phyloP scores from a whole-genome alignment of 2,329 filamentous ascomycete species.

The Monosporascus cannonballus region DNA sequence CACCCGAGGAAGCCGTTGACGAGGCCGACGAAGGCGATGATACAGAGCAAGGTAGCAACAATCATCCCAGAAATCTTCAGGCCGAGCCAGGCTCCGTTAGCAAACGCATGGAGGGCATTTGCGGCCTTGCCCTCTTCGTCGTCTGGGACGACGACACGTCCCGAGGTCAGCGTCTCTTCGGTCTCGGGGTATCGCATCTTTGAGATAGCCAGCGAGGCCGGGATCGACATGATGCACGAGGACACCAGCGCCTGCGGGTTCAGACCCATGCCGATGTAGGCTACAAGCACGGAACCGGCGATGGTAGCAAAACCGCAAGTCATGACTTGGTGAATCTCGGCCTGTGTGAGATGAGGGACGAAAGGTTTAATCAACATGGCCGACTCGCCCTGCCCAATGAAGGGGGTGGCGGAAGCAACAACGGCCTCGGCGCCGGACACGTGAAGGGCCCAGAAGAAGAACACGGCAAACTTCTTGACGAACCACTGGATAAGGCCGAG shows the following conservation, averaged over 20 bases:
- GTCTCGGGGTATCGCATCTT: conserved; percentile 87
- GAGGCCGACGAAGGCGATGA: conserved; percentile 63
- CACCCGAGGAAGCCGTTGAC: conserved; percentile 64
- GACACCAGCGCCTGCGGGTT: conserved; percentile 82
- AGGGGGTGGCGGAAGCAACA: conserved; percentile 85
- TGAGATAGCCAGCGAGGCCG: conserved; percentile 80
- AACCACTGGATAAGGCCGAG: conserved; percentile 82
- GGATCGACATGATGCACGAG: conserved; percentile 93
- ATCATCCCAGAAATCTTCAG: conserved; percentile 74
- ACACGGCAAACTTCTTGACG: conserved; percentile 76
- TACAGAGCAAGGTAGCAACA: conserved; percentile 62
- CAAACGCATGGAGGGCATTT: conserved; percentile 73
- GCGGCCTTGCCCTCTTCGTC: conserved; percentile 69
- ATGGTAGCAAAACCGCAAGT: conserved; percentile 90
- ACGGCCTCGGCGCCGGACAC: conserved; percentile 92
- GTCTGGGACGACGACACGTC: conserved; percentile 73
- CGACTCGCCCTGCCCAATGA: conserved; percentile 91
- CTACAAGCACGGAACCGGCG: conserved; percentile 78
- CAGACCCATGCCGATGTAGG: conserved; percentile 78
- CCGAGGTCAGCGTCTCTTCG: conserved; percentile 78
- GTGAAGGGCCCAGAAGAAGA: conserved; percentile 86
- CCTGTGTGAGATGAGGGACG: conserved; percentile 75
- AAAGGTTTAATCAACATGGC: conserved; percentile 89
- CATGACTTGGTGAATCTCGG: conserved; percentile 90
- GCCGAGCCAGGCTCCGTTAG: conserved; percentile 69